Conservation (phyloP, 2,329 filamentous ascomycete species). For the Diaporthe ampelina region DNA sequence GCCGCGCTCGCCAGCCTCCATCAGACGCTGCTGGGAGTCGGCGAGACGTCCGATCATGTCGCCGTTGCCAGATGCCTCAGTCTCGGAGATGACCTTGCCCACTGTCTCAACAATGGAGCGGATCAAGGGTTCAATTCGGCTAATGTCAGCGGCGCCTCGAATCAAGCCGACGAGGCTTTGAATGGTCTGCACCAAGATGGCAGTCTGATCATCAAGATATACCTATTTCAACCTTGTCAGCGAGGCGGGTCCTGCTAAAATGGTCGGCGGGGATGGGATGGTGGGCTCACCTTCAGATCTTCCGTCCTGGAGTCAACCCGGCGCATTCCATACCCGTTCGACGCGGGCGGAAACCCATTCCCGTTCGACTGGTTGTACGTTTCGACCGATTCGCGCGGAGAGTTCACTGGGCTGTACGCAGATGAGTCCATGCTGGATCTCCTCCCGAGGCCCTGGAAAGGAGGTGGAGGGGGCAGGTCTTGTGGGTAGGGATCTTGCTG, state of each 20-base stretch:
- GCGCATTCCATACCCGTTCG: constrained; percentile 55
- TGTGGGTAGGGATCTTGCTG: constrained; percentile 50
- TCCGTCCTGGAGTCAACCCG: constrained; percentile 58
- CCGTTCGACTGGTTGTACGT: constrained; percentile 54
- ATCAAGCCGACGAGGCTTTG: constrained; percentile 84
- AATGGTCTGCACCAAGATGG: constrained; percentile 82
- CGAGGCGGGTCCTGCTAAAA: not conserved
- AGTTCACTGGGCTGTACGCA: constrained; percentile 80
- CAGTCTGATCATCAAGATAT: constrained; percentile 87
- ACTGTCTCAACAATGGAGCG: constrained; percentile 79
- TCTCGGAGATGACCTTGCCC: constrained; percentile 76
- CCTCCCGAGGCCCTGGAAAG: constrained; percentile 71
- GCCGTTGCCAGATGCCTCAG: constrained; percentile 69
- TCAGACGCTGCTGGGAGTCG: constrained; percentile 74
- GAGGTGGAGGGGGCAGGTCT: constrained; percentile 63
- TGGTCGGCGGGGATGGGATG: not conserved
- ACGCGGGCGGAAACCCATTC: constrained; percentile 54
- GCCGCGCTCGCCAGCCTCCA: constrained; percentile 74
- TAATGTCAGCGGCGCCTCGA: constrained; percentile 73
- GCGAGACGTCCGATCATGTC: constrained; percentile 70
- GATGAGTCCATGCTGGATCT: constrained; percentile 78
- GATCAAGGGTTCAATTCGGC: constrained; percentile 78
- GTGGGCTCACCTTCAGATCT: constrained; percentile 62
- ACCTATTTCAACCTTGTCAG: constrained; percentile 60
- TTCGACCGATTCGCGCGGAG: constrained; percentile 71